phyloP scores from a whole-genome alignment of 768 basidiomycete genomes.

The Udeniomyces megalosporus region DNA sequence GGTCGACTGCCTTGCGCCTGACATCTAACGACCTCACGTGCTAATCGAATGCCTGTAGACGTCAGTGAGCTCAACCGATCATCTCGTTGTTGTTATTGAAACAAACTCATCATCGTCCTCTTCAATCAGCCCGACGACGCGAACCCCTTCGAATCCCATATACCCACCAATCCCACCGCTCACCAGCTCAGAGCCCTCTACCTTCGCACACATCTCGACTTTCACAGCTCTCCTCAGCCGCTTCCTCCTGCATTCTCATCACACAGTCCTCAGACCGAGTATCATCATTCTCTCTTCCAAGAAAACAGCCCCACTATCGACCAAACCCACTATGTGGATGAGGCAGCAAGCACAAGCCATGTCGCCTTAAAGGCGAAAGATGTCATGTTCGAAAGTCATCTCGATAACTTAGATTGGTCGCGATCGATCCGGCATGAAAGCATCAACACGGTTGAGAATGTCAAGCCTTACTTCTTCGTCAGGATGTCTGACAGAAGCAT shows the following conservation, averaged over 20 bases:
- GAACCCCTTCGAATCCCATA: no score
- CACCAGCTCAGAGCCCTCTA: slow-evolving; percentile 3
- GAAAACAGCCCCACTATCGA: not conserved
- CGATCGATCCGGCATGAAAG: no score
- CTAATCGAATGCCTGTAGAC: no score
- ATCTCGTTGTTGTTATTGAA: no score
- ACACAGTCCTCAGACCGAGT: not conserved
- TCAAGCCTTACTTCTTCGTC: slow-evolving; percentile 5
- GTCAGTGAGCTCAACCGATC: no score
- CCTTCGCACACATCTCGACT: not conserved
- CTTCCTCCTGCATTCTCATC: not conserved
- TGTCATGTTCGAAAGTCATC: not conserved
- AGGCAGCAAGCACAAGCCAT: not conserved
- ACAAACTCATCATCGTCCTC: no score
- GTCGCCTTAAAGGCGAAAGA: not conserved
- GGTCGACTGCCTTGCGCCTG: no score
- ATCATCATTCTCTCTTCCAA: not conserved
- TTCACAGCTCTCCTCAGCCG: not conserved
- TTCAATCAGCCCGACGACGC: no score
- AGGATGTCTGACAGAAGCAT: not conserved
- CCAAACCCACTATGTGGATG: not conserved
- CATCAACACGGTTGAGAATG: not conserved
- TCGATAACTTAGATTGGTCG: no score
- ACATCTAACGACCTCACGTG: no score
- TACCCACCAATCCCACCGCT: no score